phyloP scores from a whole-genome alignment of 2,329 filamentous ascomycete species.

The Arthrobotrys sphaeroides region DNA sequence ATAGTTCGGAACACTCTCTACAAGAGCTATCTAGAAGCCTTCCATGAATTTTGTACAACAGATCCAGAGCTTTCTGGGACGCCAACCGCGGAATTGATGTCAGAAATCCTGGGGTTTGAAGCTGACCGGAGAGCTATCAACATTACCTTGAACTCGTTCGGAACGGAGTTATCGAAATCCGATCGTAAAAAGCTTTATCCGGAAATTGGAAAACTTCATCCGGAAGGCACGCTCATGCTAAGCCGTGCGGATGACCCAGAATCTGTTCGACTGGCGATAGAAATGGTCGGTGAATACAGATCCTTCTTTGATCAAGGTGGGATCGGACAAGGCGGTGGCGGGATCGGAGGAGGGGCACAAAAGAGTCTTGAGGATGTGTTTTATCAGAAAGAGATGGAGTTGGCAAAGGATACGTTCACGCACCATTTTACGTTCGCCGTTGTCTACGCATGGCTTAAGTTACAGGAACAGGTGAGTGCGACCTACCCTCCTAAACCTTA shows the following conservation, averaged over 20 bases:
- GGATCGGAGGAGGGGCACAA: conserved; percentile 77
- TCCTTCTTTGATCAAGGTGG: conserved; percentile 93
- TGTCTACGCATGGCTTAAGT: conserved; percentile 96
- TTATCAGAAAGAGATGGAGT: conserved; percentile 99
- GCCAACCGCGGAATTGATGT: conserved; percentile 93
- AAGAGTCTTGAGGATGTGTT: conserved; percentile 97
- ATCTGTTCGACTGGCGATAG: conserved; percentile 90
- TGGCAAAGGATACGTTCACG: conserved; percentile 93
- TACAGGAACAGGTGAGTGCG: conserved; percentile 86
- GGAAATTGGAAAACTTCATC: conserved; percentile 86
- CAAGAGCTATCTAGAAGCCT: conserved; percentile 99
- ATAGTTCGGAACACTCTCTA: conserved; percentile 98
- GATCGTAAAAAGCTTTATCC: conserved; percentile 98
- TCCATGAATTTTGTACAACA: conserved; percentile 91
- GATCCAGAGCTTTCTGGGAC: conserved; percentile 86
- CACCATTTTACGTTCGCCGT: conserved; percentile 94
- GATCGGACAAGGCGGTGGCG: conserved; percentile 75
- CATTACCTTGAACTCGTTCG: conserved; percentile 98
- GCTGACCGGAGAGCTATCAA: conserved; percentile 97
- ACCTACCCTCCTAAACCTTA: background rate
- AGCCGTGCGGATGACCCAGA: conserved; percentile 94
- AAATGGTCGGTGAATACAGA: conserved; percentile 93
- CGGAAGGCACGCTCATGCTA: conserved; percentile 93
- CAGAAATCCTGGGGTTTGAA: conserved; percentile 94
- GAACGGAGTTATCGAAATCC: conserved; percentile 90